A percentile compares a stretch with the other conserved stretches of the same genome.
phyloP scores from a whole-genome alignment of 2,329 filamentous ascomycete species.

The Scorias spongiosa region DNA sequence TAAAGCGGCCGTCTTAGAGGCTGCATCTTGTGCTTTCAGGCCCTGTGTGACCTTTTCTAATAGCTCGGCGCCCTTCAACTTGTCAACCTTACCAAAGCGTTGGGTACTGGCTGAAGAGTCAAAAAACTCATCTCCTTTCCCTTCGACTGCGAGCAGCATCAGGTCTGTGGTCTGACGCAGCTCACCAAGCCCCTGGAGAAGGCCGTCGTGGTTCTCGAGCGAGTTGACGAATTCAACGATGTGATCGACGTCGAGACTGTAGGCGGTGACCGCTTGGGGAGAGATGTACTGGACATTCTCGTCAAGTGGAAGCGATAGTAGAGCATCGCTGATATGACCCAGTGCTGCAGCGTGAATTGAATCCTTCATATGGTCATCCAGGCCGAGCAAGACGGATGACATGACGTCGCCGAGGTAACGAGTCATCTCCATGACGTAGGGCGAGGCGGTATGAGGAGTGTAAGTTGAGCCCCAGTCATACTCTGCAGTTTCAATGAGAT shows the following conservation, averaged over 20 bases:
- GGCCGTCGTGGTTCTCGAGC: constrained; percentile 65
- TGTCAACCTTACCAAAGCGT: constrained; percentile 87
- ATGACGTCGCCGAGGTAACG: constrained; percentile 91
- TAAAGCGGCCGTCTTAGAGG: not conserved
- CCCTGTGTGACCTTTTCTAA: constrained; percentile 57
- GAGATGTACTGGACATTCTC: constrained; percentile 73
- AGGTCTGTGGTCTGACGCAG: constrained; percentile 82
- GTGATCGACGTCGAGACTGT: constrained; percentile 71
- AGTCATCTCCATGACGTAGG: constrained; percentile 91
- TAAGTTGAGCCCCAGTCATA: constrained; percentile 71
- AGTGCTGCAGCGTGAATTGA: constrained; percentile 96
- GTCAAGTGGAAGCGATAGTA: constrained; percentile 51
- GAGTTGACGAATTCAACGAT: constrained; percentile 74
- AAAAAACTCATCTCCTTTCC: constrained; percentile 83
- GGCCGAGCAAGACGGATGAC: constrained; percentile 78
- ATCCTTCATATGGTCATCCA: constrained; percentile 94
- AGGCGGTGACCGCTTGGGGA: constrained; percentile 63
- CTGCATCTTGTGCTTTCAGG: not conserved
- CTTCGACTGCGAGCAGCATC: constrained; percentile 55
- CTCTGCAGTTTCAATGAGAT: constrained; percentile 90
- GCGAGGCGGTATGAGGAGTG: constrained; percentile 59
- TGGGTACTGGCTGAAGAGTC: constrained; percentile 79
- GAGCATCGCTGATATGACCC: constrained; percentile 61
- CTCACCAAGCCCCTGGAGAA: constrained; percentile 81
- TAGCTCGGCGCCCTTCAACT: constrained; percentile 71